Evolutionary conservation across 2,329 filamentous ascomycete genomes (phyloP), one percentile per base, ranked within the genome.

Genomic region (Exserohilum turcica): DNA sequence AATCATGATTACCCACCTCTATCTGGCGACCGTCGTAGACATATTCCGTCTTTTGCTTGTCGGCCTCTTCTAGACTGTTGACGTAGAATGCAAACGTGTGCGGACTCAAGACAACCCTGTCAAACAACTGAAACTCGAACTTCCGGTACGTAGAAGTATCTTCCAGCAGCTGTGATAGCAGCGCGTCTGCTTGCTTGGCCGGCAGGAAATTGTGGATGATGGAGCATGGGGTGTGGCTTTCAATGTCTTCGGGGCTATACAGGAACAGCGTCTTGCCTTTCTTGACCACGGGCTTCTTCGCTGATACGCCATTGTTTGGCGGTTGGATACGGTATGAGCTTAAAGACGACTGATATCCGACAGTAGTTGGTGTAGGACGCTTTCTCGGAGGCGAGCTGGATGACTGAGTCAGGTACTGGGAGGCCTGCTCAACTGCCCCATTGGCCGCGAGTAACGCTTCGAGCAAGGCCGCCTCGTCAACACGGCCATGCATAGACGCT

Each of bases 121-220:
- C 92, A 71, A 97, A 97, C 1, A 97, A 77, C 68, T 94, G 90
- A 68, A 97, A 96, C 0, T 84, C 86, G 19, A 85, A 83, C 58
- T 82, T 85, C 43, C 86, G 80, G 68, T 92, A 96, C 0, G 87
- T 84, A 18, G 83, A 78, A 1, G 89, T 82, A 74, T 97, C 91
- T 1, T 82, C 76, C 1, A 97, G 76, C 32, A 97, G 80, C 71
- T 97, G 92, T 28, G 75, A 72, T 0, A 97, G 79, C 10, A 99
- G 79, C 0, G 82, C 80, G 59, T 91, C 88, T 33, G 94, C 93
- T 53, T 89, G 81, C 2, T 86, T 79, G 0, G 80, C 27, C 0
- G 91, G 86, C 0, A 99, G 79, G 64, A 97, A 97, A 67, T 96
- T 94, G 74, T 96, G 92, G 49, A 97, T 86, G 60, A 97, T 89